A percentile compares a stretch with the other conserved stretches of the same genome.
These are phyloP conservation scores for Salvia rosmarinus DNA, from an alignment of 257 asterid species.

Conservation along the genomic window DNA sequence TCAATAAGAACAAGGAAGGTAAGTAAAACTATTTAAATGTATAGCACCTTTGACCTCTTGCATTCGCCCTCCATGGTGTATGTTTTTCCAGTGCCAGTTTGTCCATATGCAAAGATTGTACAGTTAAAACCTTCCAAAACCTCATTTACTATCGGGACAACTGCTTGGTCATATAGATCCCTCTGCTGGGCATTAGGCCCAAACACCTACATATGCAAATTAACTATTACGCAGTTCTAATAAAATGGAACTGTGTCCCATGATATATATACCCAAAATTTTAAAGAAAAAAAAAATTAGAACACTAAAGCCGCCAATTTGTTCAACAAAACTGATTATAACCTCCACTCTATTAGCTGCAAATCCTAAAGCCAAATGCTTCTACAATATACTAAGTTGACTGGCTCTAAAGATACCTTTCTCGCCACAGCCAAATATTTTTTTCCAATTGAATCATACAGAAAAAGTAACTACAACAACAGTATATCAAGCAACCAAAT, in stretches of 20 bases:
- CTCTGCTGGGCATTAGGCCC: constrained; percentile 81
- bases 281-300: too few species aligned
- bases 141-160: constrained; percentile 88
- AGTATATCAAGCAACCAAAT: background rate
- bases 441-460: background rate
- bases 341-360: constrained; percentile 13
- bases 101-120: constrained; percentile 99
- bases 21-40: too few species aligned
- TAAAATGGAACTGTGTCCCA: background rate
- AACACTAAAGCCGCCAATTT: constrained; percentile 6
- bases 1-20: background rate
- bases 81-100: constrained; percentile 98
- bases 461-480: background rate
- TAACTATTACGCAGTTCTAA: background rate
- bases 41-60: constrained; percentile 81
- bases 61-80: constrained; percentile 99
- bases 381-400: background rate
- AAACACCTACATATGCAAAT: constrained; percentile 59
- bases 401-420: background rate
- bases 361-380: background rate
- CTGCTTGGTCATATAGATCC: constrained; percentile 78
- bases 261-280: background rate
- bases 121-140: constrained; percentile 98
- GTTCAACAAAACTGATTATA: background rate
- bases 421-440: constrained; percentile 6